Conservation (phyloP, 371 early-diverging fungal species). For the Mucor circinelloides region DNA sequence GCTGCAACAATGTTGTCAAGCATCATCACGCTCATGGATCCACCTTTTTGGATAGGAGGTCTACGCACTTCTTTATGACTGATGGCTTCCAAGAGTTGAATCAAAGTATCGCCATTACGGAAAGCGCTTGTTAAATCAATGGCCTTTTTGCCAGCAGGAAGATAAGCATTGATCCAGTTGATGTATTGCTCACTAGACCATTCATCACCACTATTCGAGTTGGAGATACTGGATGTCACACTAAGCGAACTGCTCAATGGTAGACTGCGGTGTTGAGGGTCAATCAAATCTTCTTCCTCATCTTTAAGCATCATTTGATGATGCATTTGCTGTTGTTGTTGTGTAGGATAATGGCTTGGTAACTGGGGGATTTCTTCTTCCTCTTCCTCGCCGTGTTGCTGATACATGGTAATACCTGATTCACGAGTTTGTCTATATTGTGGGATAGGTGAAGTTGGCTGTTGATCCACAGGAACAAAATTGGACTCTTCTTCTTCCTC, state of each 20-base stretch:
- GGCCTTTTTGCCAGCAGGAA: conserved; percentile 39
- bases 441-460: background rate
- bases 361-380: background rate
- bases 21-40: conserved; percentile 46
- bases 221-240: conserved; percentile 16
- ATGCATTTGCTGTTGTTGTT: background rate
- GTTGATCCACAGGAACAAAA: background rate
- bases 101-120: conserved; percentile 56
- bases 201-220: background rate
- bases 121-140: conserved; percentile 53
- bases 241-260: conserved; percentile 13
- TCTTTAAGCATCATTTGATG: conserved; percentile 10
- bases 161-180: conserved; percentile 57
- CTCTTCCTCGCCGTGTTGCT: background rate
- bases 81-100: conserved; percentile 54
- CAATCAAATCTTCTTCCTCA: conserved; percentile 37
- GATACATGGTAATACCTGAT: conserved; percentile 24
- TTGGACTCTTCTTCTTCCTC: conserved; percentile 28
- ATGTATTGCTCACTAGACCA: conserved; percentile 37
- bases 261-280: conserved; percentile 31
- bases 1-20: conserved; percentile 63
- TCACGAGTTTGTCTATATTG: conserved; percentile 29
- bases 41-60: conserved; percentile 33
- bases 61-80: conserved; percentile 53
- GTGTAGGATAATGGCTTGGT: background rate